phyloP scores from a whole-genome alignment of 441 rosid species.

The Adansonia madagascariensis region DNA sequence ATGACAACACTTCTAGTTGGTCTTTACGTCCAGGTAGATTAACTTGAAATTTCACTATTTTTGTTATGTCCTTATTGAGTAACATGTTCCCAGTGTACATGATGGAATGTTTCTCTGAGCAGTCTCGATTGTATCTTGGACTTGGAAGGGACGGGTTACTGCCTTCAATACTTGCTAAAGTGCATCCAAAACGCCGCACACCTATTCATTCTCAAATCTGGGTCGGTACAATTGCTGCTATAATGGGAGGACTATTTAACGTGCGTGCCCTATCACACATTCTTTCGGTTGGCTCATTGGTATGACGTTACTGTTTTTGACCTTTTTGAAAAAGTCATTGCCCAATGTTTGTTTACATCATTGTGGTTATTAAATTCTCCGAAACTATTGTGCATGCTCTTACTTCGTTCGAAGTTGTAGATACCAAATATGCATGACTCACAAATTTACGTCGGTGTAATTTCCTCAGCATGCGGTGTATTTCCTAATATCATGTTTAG shows the following conservation, averaged over 20 bases:
- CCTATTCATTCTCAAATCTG: slow-evolving; percentile 94
- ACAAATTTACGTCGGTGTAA: neutral
- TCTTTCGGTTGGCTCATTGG: slow-evolving; percentile 96
- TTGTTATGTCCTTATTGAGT: neutral
- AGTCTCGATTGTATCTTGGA: slow-evolving; percentile 88
- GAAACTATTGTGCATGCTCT: neutral
- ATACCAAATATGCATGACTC: neutral
- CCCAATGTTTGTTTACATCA: neutral
- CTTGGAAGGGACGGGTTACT: slow-evolving; percentile 78
- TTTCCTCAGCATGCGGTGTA: neutral
- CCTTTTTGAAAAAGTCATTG: neutral
- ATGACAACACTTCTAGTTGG: slow-evolving; percentile 89
- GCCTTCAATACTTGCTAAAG: slow-evolving; percentile 70
- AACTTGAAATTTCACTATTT: slow-evolving; percentile 21
- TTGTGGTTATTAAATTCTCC: slow-evolving; percentile 14
- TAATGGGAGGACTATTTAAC: slow-evolving; percentile 85
- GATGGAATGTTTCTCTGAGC: slow-evolving; percentile 41
- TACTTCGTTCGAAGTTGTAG: neutral
- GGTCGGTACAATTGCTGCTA: slow-evolving; percentile 85
- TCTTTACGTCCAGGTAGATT: slow-evolving; percentile 81
- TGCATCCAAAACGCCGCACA: slow-evolving; percentile 77
- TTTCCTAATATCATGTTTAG: slow-evolving; percentile 15
- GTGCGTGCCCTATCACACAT: slow-evolving; percentile 84
- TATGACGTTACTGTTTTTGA: slow-evolving; percentile 36
- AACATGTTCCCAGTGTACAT: neutral